Evolutionary conservation across 108 stramenopile genomes (phyloP), one percentile per base, ranked within the genome.

Genomic region (Cyclostephanos tholiformis): DNA sequence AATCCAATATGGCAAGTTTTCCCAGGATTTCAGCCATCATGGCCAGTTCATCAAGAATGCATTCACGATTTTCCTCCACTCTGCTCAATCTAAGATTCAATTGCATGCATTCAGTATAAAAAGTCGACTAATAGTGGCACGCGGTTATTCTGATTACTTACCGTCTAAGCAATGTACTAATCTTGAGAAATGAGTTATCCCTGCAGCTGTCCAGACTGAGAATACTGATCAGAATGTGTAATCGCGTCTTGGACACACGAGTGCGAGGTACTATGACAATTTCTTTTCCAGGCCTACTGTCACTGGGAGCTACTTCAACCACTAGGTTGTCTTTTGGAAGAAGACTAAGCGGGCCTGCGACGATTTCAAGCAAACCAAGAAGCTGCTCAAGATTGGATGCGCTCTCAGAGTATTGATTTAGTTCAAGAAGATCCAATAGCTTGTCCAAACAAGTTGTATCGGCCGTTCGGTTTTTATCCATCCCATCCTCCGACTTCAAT

Each of bases 381-480:
- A 96, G 79, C 57, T 92, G 89, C 65, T 96, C 92, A 0, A 96
- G 86, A 74, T 87, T 91, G 20, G 89, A 80, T 5, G 89, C 82
- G 58, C 90, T 91, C 58, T 87, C 83, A 27, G 77, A 66, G 63
- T 87, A 91, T 38, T 74, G 67, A 46, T 86, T 72, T 43, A 84
- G 89, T 35, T 82, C 70, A 17, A 95, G 74, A 62, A 95, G 79
- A 68, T 89, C 91, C 27, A 95, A 59, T 25, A 92, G 65, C 46
- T 61, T 68, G 25, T 94, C 91, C 49, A 95, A 76, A 50, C 72
- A 80, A 3, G 86, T 82, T n/a, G 58, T 12, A 53, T 43, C 49
- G 11, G 19, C 64, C 19, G 55, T 38, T 32, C 30, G 51, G 46
- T 41, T 17, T 6, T 41, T 8, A 12, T 72, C 74, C 17, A 22